Base-by-base conservation (phyloP, 2,329 filamentous ascomycete genomes). In the Penicillium sp. region DNA sequence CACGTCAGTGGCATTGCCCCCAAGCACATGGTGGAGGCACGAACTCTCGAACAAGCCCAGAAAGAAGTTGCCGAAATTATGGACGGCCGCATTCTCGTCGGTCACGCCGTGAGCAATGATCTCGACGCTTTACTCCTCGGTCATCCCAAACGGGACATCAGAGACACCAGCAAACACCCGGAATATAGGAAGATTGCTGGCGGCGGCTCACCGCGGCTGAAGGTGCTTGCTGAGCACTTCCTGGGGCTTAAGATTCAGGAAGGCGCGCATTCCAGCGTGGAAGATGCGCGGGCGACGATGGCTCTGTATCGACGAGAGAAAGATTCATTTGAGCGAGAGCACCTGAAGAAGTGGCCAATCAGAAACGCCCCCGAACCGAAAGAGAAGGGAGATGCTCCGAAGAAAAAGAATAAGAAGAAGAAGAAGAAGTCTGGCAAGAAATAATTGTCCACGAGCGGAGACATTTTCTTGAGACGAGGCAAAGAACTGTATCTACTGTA, bases 241-340 rank as follows among this genome's bases (percentile, higher is more conserved):
- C 62, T 86, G 31, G 83, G 83, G 0, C 63, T 84, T 48, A 77
- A 79, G 51, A 85, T 86, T 25, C 83, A 86, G 64, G 75, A 74
- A 4, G 82, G 81, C 1, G 78, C 80, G 54, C 83, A 86, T 74
- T 82, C 78, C 47, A 82, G 79, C 63, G 76, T 86, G 48, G 83
- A 86, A 63, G 94, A 99, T 76, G 94, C 94, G 1, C 79, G 90
- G 60, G 90, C 89, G 5, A 87, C 91, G 0, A 97, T 99, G 91
- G 75, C 92, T 50, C 75, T 99, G 38, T 97, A 95, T 66, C 81
- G 89, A 55, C 83, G 84, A 59, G 84, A 91, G 69, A 97, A 96
- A 74, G 79, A 85, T 16, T 88, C 81, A 0, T 96, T 99, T 67
- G 94, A 97, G 67, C 77, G 84, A 51, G 90, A 95, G 68, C 84